These are phyloP conservation scores for Yamadazyma nakazawae DNA, from an alignment of 805 yeast genomes.

Conservation along the genomic window DNA sequence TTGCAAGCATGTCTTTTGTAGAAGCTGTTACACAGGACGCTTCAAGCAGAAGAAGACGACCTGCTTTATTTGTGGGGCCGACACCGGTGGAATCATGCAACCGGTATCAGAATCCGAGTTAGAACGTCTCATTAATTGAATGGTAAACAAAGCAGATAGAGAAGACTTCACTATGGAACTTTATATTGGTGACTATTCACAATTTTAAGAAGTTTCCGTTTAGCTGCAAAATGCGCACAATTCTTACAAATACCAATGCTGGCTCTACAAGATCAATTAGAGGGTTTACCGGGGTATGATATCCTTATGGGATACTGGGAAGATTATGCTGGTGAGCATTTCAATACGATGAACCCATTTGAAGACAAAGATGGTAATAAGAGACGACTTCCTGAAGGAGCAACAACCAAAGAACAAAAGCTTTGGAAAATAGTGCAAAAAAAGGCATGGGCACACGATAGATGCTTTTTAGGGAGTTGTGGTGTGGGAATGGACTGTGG, in stretches of 20 bases:
- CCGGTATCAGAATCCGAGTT: slow-evolving; percentile 25
- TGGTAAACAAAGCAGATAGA: background rate
- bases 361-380: slow-evolving; percentile 57
- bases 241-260: slow-evolving; percentile 14
- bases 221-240: slow-evolving; percentile 4
- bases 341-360: slow-evolving; percentile 65
- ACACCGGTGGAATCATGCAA: slow-evolving; percentile 57
- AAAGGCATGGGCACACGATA: slow-evolving; percentile 86
- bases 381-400: slow-evolving; percentile 57
- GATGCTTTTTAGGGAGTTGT: slow-evolving; percentile 76
- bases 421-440: slow-evolving; percentile 71
- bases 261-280: slow-evolving; percentile 25
- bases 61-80: slow-evolving; percentile 57
- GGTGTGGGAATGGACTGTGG: slow-evolving; percentile 65
- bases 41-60: slow-evolving; percentile 35
- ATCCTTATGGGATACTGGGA: slow-evolving; percentile 56
- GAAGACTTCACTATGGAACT: background rate
- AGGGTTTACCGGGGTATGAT: slow-evolving; percentile 56
- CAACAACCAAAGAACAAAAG: slow-evolving; percentile 51
- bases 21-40: slow-evolving; percentile 51
- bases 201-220: background rate
- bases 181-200: background rate
- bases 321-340: slow-evolving; percentile 62
- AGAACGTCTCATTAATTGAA: background rate
- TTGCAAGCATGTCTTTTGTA: slow-evolving; percentile 67